Percentiles rank a stretch among this genome's conserved stretches.
phyloP scores from a whole-genome alignment of 2,329 filamentous ascomycete species.

The Cercospora sesami region DNA sequence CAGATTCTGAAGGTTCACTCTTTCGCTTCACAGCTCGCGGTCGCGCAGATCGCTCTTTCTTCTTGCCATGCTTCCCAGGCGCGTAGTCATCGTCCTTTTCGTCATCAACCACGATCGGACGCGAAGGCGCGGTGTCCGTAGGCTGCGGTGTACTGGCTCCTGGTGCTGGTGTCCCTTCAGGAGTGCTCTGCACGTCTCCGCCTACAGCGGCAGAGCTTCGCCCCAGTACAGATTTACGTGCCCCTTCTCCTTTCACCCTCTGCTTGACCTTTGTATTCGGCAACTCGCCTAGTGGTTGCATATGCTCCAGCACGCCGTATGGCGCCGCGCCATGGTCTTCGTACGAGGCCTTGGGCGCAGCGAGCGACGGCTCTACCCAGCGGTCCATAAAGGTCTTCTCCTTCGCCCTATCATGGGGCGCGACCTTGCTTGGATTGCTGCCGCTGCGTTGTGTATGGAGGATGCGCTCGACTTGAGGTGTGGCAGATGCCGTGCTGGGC shows the following conservation, averaged over 20 bases:
- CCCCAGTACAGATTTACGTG: constrained; percentile 44
- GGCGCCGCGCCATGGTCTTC: constrained; percentile 73
- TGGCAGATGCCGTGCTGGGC: constrained; percentile 11
- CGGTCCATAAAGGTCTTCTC: constrained; percentile 40
- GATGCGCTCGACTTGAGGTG: constrained; percentile 14
- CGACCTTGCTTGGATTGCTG: constrained; percentile 43
- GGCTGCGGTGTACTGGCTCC: constrained; percentile 38
- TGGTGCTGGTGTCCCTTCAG: constrained; percentile 41
- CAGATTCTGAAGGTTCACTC: constrained; percentile 29
- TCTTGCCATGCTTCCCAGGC: constrained; percentile 39
- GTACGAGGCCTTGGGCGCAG: constrained; percentile 64
- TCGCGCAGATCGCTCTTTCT: constrained; percentile 31
- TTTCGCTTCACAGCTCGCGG: constrained; percentile 30
- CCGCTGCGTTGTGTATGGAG: constrained; percentile 8
- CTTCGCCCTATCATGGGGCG: constrained; percentile 33
- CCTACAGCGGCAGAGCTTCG: constrained; percentile 45
- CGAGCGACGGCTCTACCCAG: constrained; percentile 58
- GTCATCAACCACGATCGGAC: constrained; percentile 43
- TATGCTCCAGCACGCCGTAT: constrained; percentile 73
- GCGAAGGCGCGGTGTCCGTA: constrained; percentile 39
- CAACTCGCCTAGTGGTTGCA: constrained; percentile 75
- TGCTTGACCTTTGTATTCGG: constrained; percentile 64
- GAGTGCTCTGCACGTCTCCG: constrained; percentile 48
- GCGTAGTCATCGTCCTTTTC: constrained; percentile 52
- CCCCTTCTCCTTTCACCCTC: constrained; percentile 50